Conservation (phyloP, 495 filamentous ascomycete genomes). For the Trichodelitschia bisporula region DNA sequence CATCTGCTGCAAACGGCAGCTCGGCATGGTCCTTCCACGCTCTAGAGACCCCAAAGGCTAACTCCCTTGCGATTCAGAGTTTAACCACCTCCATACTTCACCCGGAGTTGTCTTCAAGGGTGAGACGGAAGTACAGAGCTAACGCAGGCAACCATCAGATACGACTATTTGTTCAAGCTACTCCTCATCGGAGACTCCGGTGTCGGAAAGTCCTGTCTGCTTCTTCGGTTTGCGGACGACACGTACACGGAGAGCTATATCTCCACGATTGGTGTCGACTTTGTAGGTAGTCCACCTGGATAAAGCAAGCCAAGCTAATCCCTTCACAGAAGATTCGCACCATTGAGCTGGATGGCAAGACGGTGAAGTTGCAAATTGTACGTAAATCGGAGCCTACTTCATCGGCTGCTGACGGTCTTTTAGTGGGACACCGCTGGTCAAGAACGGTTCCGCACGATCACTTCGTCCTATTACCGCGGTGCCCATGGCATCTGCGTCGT, state of each 20-base stretch:
- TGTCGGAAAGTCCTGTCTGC: constrained; percentile 97
- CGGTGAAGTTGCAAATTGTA: constrained; percentile 86
- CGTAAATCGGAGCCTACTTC: background rate
- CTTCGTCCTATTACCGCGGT: constrained; percentile 95
- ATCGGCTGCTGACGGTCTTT: constrained; percentile 1
- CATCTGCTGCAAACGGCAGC: background rate
- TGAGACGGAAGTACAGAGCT: background rate
- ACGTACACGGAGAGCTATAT: constrained; percentile 99
- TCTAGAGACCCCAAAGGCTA: background rate
- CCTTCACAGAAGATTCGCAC: background rate
- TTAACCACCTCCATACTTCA: background rate
- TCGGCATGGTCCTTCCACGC: background rate
- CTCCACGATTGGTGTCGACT: constrained; percentile 33
- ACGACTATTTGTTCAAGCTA: constrained; percentile 99
- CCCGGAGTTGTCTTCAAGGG: background rate
- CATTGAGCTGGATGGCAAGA: constrained; percentile 99
- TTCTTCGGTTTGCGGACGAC: constrained; percentile 94
- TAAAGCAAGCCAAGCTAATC: background rate
- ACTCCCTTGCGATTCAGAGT: background rate
- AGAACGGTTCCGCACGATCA: constrained; percentile 98
- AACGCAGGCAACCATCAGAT: constrained; percentile 33
- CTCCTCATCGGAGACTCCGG: constrained; percentile 98
- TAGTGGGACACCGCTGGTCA: constrained; percentile 99
- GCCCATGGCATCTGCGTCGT: constrained; percentile 98
- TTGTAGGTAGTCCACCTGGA: background rate